Evolutionary conservation across 257 asterid genomes (phyloP).

Genomic region (Rhazya stricta): DNA sequence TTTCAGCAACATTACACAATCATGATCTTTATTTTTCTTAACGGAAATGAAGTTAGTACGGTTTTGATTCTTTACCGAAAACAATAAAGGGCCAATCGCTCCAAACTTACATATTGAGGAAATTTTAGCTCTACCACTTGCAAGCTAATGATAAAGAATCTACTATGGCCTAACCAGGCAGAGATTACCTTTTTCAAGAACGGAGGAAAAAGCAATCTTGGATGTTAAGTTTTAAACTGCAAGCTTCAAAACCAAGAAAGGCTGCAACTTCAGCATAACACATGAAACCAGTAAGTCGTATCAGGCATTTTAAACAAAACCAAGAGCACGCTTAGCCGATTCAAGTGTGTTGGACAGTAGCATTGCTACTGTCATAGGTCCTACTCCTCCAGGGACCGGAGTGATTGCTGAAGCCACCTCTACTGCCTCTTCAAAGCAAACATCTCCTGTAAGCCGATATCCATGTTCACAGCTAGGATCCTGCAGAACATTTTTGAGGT

Average conservation of each 20-base stretch:
- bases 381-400: constrained; percentile 97
- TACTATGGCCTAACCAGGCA: not conserved
- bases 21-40: not conserved
- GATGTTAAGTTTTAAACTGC: not conserved
- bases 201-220: not conserved
- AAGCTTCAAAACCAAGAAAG: not conserved
- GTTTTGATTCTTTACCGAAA: not conserved
- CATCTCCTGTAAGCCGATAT: constrained; percentile 70
- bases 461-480: constrained; percentile 56
- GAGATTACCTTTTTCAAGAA: not conserved
- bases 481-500: constrained; percentile 29
- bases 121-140: not conserved
- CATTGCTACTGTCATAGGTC: constrained; percentile 95
- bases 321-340: constrained; percentile 58
- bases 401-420: constrained; percentile 67
- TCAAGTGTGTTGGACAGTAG: constrained; percentile 71
- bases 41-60: not conserved
- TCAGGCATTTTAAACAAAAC: constrained; percentile 20
- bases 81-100: not conserved
- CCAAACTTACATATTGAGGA: not conserved
- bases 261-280: not conserved
- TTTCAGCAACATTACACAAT: not conserved
- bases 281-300: not conserved
- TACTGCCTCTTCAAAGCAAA: constrained; percentile 72
- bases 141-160: not conserved